Base-by-base conservation (phyloP, 306 rosid species). In the Biancaea sappan region DNA sequence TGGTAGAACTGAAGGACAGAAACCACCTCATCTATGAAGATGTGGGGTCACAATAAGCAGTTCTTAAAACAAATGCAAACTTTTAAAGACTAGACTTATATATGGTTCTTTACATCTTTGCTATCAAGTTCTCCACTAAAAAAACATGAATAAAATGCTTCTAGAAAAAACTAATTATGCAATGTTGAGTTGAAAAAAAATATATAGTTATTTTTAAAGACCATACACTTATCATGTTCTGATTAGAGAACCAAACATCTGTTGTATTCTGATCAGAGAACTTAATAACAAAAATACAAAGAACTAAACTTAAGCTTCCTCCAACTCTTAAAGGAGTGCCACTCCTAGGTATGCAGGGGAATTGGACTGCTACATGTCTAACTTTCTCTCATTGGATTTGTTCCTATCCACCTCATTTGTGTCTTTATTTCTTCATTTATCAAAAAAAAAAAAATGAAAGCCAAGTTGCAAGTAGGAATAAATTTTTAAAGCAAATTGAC, bases 1-100 rank as follows among this genome's bases (percentile, higher is more conserved):
- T 25, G 69, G 4, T 3, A 4, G 24, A 18, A 25, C 29, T 10
- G 29, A 26, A 48, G 18, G 63, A 15, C 28, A 18, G 19, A 41
- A 50, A 48, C 21, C 71, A 71, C 66, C 58, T 48, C 41, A 26
- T n/a, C 37, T 54, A 53, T 25, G 57, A 54, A 75, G 61, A 25
- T 56, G 32, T 63, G 6, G 4, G 54, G 24, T 46, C 56, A 65
- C 56, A 65, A 31, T 47, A 48, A 47, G 59, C 60, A 53, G 41
- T 32, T 64, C 68, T 54, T 46, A 54, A 12, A 54, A 25, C 34
- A 13, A 38, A 25, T 6, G 29, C 3, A 24, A 4, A 1, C 61
- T 54, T 22, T 22, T 52, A 22, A n/a, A n/a, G n/a, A n/a, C n/a
- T n/a, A n/a, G n/a, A n/a, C n/a, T n/a, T n/a, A n/a, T n/a, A n/a